Base-by-base conservation (phyloP, 2,329 filamentous ascomycete genomes). In the Fusarium sp. region DNA sequence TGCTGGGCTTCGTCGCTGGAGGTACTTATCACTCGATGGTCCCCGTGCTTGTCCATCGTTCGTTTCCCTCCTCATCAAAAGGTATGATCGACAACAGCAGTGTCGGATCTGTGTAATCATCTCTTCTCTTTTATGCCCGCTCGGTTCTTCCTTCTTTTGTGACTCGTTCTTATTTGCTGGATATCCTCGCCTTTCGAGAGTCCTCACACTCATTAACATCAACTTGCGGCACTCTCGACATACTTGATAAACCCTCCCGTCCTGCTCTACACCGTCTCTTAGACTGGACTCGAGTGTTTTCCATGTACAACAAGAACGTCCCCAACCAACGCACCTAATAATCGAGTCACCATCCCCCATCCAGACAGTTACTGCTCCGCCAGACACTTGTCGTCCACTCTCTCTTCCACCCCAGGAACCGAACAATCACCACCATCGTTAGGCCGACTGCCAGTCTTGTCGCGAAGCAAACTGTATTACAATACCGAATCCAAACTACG, bases 101-200 rank as follows among this genome's bases (percentile, higher is more conserved):
- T 77, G 84, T 85, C 81, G 81, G 83, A 83, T 83, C 82, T 81
- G 81, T 82, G 81, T 86, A 82, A 84, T 85, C 81, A 81, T 84
- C 72, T 84, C 68, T 83, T 84, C 82, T 82, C 82, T 83, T 84
- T 84, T 81, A 84, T 85, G 83, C 82, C 83, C 83, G 84, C 84
- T 84, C 82, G 84, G 84, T 85, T 86, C 85, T 85, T 86, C 82
- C 84, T 86, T 86, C 82, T 84, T 86, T 86, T 82, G 80, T 83
- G 82, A 82, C 83, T 87, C 81, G 83, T 78, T 81, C 77, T 77
- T 78, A 80, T 79, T 81, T 83, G 81, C 84, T 82, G 85, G 84
- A 85, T 83, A 80, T 79, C 77, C 80, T 83, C 79, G 73, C 75
- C 74, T 74, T 35, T 77, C 69, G 80, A 83, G 80, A 80, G 78